Evolutionary conservation across 805 yeast genomes (phyloP).

Genomic region (Blastobotrys muscicola): DNA sequence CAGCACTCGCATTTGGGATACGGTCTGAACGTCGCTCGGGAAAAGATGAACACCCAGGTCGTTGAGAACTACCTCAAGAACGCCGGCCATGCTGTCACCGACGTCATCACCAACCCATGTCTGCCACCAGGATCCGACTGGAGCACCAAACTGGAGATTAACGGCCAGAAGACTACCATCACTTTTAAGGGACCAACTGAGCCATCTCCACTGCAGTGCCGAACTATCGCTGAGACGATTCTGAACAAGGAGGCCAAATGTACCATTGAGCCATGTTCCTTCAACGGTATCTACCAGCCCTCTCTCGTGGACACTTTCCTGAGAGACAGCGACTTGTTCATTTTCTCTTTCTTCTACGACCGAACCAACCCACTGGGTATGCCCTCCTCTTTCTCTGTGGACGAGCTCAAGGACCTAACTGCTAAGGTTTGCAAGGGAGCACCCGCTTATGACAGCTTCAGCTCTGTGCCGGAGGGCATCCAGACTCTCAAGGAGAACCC

Average conservation of each 20-base stretch:
- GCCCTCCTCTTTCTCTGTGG: conserved; percentile 81
- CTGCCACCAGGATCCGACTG: conserved; percentile 66
- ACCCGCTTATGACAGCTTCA: conserved; percentile 59
- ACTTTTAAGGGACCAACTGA: conserved; percentile 55
- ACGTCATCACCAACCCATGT: conserved; percentile 68
- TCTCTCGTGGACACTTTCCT: conserved; percentile 72
- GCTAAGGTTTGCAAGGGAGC: conserved; percentile 80
- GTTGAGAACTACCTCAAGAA: conserved; percentile 36
- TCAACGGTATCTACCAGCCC: conserved; percentile 97
- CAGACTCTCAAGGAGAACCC: conserved; percentile 67
- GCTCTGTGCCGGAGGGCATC: conserved; percentile 60
- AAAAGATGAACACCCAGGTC: conserved; percentile 61
- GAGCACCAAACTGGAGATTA: conserved; percentile 20
- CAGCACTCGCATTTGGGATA: conserved; percentile 94
- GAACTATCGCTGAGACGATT: conserved; percentile 69
- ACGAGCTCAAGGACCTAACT: conserved; percentile 76
- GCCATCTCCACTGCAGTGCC: conserved; percentile 76
- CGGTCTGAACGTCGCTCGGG: conserved; percentile 91
- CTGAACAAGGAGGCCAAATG: conserved; percentile 80
- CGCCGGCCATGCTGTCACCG: conserved; percentile 33
- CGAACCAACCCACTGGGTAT: conserved; percentile 89
- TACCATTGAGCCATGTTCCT: conserved; percentile 73
- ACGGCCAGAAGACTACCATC: conserved; percentile 34
- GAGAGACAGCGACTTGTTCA: conserved; percentile 63
- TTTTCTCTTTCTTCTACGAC: conserved; percentile 93